phyloP scores from a whole-genome alignment of 176 grass and related monocot species.

The Olyra latifolia region DNA sequence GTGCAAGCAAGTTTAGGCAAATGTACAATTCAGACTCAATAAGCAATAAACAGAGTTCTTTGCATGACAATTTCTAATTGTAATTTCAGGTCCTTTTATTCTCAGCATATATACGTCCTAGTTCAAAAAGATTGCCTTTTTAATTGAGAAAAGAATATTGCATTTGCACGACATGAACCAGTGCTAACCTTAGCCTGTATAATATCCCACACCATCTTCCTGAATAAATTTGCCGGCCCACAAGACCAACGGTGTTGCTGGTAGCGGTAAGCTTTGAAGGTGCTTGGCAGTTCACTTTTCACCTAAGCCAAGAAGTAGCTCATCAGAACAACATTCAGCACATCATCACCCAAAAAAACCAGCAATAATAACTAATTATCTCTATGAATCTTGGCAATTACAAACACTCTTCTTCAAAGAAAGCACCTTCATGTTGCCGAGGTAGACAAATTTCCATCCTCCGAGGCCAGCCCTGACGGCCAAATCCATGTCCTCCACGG shows the following conservation, averaged over 20 bases:
- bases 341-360: slow-evolving; percentile 43
- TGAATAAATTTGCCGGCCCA: background rate
- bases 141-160: too few species aligned
- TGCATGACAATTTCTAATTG: background rate
- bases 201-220: background rate
- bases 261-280: background rate
- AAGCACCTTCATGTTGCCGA: slow-evolving; percentile 43
- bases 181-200: background rate
- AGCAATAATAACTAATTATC: background rate
- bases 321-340: background rate
- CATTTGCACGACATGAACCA: background rate
- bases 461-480: slow-evolving; percentile 43
- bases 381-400: background rate
- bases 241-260: background rate
- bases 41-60: background rate
- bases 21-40: background rate
- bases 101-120: background rate
- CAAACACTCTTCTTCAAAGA: too few species aligned
- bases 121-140: background rate
- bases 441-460: slow-evolving; percentile 50
- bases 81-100: background rate
- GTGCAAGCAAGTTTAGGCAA: background rate
- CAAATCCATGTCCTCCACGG: slow-evolving; percentile 60
- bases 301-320: background rate
- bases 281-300: background rate